A percentile compares a stretch with the other conserved stretches of the same genome.
phyloP scores from a whole-genome alignment of 1,139 yeast genomes.

The Magnusiomyces magnusii region DNA sequence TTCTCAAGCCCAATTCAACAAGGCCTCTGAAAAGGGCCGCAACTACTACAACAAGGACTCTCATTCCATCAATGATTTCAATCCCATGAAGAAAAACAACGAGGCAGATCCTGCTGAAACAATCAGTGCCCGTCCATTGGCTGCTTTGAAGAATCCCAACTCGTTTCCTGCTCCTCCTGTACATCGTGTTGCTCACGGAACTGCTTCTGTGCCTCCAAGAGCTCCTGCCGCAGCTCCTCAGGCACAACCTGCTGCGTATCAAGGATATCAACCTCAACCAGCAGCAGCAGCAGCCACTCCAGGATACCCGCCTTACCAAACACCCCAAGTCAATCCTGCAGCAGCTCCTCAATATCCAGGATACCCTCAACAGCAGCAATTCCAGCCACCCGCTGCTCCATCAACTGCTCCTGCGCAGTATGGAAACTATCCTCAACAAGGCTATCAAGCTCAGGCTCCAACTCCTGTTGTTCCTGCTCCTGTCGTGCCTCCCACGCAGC shows the following conservation, averaged over 20 bases:
- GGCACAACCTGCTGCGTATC: not conserved
- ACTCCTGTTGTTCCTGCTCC: slow-evolving; percentile 52
- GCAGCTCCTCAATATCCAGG: no score
- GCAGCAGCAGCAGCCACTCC: no score
- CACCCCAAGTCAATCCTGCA: not conserved
- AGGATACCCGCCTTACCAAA: not conserved
- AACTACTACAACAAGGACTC: not conserved
- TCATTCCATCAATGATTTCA: not conserved
- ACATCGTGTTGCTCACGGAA: slow-evolving; percentile 33
- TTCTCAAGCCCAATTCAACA: not conserved
- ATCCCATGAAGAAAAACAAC: not conserved
- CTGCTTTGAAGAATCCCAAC: slow-evolving; percentile 36
- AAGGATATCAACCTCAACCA: no score
- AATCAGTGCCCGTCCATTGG: slow-evolving; percentile 30
- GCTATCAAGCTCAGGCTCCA: no score
- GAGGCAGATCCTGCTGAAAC: slow-evolving; percentile 1
- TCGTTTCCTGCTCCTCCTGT: slow-evolving; percentile 51
- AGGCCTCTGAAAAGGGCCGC: slow-evolving; percentile 6
- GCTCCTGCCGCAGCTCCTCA: slow-evolving; percentile 1
- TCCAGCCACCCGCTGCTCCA: no score
- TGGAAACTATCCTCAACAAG: no score
- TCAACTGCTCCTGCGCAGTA: no score
- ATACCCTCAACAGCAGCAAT: no score
- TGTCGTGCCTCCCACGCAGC: slow-evolving; percentile 21
- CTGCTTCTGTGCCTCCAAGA: slow-evolving; percentile 28